Base-by-base conservation (phyloP, 2,329 filamentous ascomycete genomes). In the Boeremia exigua region DNA sequence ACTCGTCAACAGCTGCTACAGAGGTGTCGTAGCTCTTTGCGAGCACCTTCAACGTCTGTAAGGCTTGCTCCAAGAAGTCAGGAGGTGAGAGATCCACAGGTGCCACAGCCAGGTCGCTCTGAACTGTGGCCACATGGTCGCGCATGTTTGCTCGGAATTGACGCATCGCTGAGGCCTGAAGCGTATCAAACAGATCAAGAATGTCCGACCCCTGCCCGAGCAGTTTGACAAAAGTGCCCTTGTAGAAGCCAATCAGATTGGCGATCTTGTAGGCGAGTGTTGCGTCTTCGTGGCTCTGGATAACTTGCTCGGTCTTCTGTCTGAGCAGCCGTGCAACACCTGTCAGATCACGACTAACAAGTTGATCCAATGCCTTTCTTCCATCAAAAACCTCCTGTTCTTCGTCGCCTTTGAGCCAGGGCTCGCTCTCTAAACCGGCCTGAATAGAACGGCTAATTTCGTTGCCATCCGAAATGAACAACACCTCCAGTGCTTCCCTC, bases 391-490 rank as follows among this genome's bases (percentile, higher is more conserved):
- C 78, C 11, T 79, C 78, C 19, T 82, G 78, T 7, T 77, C 70
- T 14, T 67, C 77, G 23, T 84, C 81, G 6, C 81, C 81, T 29
- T 88, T 82, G 29, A 88, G 84, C 94, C 94, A 97, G 0, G 92
- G 86, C 68, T 97, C 92, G 62, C 88, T 92, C 62, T 91, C 88
- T 29, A 90, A 83, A 0, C 92, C 92, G 38, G 88, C 87, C 69
- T 91, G 86, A 25, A 97, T 88, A 0, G 89, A 91, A 61, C 87
- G 90, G 25, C 89, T 89, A 53, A 98, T 90, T 67, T 96, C 92
- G 59, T 95, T 90, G 2, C 91, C 93, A 59, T 97, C 93, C 0
- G 90, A 89, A 37, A 97, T 88, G 70, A 99, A 99, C 0, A 99
- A 80, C 2, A 92, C 87, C 73, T 98, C 94, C 6, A 99, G 81